A percentile compares a stretch with the other conserved stretches of the same genome.
These are phyloP conservation scores for Neurospora sp. DNA, from an alignment of 2,329 filamentous ascomycete species.

Conservation along the genomic window DNA sequence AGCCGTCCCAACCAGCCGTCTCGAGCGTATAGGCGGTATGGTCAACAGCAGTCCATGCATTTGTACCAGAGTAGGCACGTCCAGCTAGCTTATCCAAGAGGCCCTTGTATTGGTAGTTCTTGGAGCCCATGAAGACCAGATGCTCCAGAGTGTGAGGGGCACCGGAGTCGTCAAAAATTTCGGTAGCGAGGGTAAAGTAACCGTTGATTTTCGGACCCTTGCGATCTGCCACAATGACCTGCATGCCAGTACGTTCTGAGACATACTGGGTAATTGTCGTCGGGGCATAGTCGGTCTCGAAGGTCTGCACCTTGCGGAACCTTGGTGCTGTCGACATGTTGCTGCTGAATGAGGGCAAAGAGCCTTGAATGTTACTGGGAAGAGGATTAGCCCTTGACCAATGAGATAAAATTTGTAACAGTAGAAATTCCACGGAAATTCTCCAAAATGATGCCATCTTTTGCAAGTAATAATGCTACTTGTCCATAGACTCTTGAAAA, in stretches of 20 bases:
- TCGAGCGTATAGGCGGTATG: constrained; percentile 95
- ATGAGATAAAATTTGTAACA: not conserved
- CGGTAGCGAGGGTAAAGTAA: constrained; percentile 90
- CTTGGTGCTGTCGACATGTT: constrained; percentile 49
- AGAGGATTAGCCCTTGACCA: constrained; percentile 10
- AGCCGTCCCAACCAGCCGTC: constrained; percentile 93
- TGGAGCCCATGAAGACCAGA: constrained; percentile 81
- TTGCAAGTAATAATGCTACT: not conserved
- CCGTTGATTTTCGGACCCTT: constrained; percentile 92
- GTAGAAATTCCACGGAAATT: not conserved
- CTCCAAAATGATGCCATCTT: not conserved
- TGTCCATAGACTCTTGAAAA: not conserved
- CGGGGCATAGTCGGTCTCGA: constrained; percentile 83
- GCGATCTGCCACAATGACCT: constrained; percentile 82
- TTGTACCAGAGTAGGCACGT: constrained; percentile 85
- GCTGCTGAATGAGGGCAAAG: constrained; percentile 14
- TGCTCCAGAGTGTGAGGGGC: constrained; percentile 82
- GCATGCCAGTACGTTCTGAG: constrained; percentile 88
- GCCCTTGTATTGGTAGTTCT: constrained; percentile 88
- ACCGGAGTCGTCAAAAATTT: constrained; percentile 95
- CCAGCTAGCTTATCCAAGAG: constrained; percentile 90
- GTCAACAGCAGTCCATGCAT: constrained; percentile 94
- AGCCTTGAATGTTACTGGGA: constrained; percentile 13
- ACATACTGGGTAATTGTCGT: constrained; percentile 90
- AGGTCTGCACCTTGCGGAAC: constrained; percentile 78